Conservation (phyloP, 2,329 filamentous ascomycete genomes). For the Emericellopsis cladophorae region DNA sequence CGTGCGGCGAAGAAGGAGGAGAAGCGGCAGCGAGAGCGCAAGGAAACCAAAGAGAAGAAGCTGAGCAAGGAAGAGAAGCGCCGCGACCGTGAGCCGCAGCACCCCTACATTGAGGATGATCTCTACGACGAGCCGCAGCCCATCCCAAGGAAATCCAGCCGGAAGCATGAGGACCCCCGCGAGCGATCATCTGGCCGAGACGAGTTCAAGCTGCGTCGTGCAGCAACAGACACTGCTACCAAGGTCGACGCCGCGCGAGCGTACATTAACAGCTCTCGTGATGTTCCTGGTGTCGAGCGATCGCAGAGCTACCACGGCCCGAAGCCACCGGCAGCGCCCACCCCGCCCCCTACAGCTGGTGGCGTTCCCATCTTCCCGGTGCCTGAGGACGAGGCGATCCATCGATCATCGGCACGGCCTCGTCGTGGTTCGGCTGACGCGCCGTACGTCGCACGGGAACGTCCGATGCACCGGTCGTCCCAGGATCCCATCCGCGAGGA, state of each 20-base stretch:
- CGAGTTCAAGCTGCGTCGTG: conserved; percentile 12
- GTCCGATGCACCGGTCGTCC: conserved; percentile 16
- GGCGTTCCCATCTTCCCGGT: background rate
- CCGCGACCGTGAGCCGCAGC: conserved; percentile 7
- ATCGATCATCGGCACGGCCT: conserved; percentile 17
- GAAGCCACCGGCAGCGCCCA: conserved; percentile 19
- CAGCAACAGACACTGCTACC: conserved; percentile 1
- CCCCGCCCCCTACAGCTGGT: conserved; percentile 15
- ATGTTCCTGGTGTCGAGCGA: background rate
- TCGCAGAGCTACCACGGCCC: background rate
- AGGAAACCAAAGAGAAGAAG: conserved; percentile 23
- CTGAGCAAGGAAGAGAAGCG: conserved; percentile 22
- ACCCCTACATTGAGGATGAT: conserved; percentile 20
- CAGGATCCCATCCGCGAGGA: conserved; percentile 16
- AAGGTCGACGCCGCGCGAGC: conserved; percentile 10
- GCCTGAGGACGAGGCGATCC: conserved; percentile 16
- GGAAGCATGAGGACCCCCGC: conserved; percentile 22
- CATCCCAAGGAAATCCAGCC: conserved; percentile 21
- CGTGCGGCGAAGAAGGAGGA: conserved; percentile 19
- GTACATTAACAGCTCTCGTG: conserved; percentile 14
- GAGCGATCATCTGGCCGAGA: conserved; percentile 20
- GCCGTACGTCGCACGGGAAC: conserved; percentile 10
- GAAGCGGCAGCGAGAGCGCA: conserved; percentile 21
- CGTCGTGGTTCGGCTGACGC: conserved; percentile 20
- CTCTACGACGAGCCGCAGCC: conserved; percentile 14